These are phyloP conservation scores for Symbiotaphrina buchneri DNA, from an alignment of 495 filamentous ascomycete species.

Conservation along the genomic window DNA sequence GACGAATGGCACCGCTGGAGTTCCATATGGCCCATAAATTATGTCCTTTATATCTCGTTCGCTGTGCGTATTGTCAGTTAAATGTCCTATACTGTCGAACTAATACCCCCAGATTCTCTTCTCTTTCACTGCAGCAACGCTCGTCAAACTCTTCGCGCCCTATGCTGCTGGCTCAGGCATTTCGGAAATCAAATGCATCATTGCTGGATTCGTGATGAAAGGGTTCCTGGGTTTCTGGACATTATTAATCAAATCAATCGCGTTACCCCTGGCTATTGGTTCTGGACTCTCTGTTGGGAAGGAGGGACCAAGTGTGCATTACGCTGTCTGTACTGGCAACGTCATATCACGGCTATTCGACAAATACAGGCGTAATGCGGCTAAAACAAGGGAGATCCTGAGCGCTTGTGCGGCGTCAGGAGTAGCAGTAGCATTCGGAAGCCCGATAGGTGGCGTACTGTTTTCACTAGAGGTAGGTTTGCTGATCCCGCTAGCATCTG, in stretches of 20 bases:
- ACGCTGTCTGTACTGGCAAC: slow-evolving; percentile 93
- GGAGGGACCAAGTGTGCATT: slow-evolving; percentile 94
- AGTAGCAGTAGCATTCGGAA: slow-evolving; percentile 91
- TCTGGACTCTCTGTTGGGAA: slow-evolving; percentile 93
- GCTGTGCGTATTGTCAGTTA: slow-evolving; percentile 30
- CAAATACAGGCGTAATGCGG: slow-evolving; percentile 83
- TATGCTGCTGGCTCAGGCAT: slow-evolving; percentile 96
- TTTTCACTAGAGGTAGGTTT: slow-evolving; percentile 65
- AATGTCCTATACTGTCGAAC: not conserved
- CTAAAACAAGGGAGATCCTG: slow-evolving; percentile 86
- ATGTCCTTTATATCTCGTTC: slow-evolving; percentile 72
- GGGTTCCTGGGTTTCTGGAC: slow-evolving; percentile 90
- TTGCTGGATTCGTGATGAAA: slow-evolving; percentile 99
- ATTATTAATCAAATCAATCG: slow-evolving; percentile 80
- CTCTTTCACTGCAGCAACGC: slow-evolving; percentile 54
- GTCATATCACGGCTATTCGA: slow-evolving; percentile 84
- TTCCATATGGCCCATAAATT: slow-evolving; percentile 53
- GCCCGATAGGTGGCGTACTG: slow-evolving; percentile 87
- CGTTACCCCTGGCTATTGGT: slow-evolving; percentile 76
- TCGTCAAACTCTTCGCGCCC: slow-evolving; percentile 86
- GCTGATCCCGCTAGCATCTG: not conserved
- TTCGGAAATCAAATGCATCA: slow-evolving; percentile 98
- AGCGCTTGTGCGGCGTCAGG: slow-evolving; percentile 89
- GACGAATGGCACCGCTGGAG: slow-evolving; percentile 84
- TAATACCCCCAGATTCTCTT: slow-evolving; percentile 41